A percentile compares a stretch with the other conserved stretches of the same genome.
phyloP scores from a whole-genome alignment of 2,329 filamentous ascomycete species.

The Trichoderma semiorbis region DNA sequence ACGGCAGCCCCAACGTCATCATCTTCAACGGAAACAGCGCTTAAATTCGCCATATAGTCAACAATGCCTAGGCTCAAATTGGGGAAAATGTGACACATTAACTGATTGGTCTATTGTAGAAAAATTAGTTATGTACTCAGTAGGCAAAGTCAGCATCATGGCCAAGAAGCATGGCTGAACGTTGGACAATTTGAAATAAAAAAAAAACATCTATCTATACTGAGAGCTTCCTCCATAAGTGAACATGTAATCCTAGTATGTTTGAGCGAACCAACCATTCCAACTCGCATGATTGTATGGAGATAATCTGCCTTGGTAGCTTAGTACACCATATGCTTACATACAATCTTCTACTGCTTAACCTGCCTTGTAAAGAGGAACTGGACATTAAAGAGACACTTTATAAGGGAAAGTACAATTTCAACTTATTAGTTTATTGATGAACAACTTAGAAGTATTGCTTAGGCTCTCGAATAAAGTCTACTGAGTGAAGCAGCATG shows the following conservation, averaged over 20 bases:
- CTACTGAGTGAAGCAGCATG: too few species aligned
- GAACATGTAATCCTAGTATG: neutral
- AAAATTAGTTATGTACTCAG: neutral
- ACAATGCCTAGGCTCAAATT: neutral
- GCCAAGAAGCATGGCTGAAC: neutral
- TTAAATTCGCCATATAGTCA: neutral
- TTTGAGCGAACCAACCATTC: neutral
- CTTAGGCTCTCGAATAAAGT: too few species aligned
- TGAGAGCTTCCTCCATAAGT: neutral
- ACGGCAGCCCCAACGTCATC: slow-evolving; percentile 42
- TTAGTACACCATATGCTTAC: too few species aligned
- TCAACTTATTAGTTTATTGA: fast-evolving
- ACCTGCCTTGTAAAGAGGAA: too few species aligned
- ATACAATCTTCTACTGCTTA: too few species aligned
- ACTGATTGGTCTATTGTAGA: neutral
- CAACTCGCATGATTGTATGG: neutral
- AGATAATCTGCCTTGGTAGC: too few species aligned
- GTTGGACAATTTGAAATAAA: neutral
- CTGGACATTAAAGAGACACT: too few species aligned
- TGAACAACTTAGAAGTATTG: too few species aligned
- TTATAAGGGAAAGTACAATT: too few species aligned
- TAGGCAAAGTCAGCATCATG: neutral
- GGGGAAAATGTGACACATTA: neutral
- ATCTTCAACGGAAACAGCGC: slow-evolving; percentile 44
- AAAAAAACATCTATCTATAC: neutral